A percentile compares a stretch with the other conserved stretches of the same genome.
These are phyloP conservation scores for Hemisphaericaspora xylanilytica DNA, from an alignment of 1,139 yeast species.

Conservation along the genomic window DNA sequence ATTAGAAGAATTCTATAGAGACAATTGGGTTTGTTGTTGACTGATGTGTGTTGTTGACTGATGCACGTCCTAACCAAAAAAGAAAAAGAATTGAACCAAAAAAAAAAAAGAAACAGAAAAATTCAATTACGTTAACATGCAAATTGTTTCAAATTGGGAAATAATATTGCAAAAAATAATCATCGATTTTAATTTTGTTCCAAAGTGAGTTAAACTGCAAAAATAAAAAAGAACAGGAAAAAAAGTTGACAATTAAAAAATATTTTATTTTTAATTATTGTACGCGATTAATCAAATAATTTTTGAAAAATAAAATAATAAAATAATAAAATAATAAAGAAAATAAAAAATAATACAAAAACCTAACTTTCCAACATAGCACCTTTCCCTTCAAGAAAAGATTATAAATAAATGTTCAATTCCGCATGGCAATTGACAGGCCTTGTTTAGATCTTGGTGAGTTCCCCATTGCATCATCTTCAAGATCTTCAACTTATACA, in stretches of 20 bases:
- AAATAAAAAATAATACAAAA: neutral
- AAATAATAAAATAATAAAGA: neutral
- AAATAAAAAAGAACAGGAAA: too few species aligned
- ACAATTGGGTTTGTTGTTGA: too few species aligned
- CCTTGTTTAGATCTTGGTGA: neutral
- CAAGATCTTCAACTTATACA: neutral
- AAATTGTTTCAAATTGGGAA: neutral
- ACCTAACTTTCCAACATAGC: neutral
- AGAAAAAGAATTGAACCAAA: too few species aligned
- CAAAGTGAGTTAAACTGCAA: too few species aligned
- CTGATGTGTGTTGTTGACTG: too few species aligned
- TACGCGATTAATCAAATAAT: neutral
- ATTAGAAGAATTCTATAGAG: too few species aligned
- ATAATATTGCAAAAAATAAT: neutral
- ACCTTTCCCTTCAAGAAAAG: neutral
- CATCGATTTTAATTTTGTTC: too few species aligned
- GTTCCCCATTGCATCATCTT: neutral
- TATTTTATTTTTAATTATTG: neutral
- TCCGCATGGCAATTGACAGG: too few species aligned
- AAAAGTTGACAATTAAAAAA: too few species aligned
- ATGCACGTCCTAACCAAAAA: too few species aligned
- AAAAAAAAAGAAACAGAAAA: too few species aligned
- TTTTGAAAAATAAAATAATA: neutral
- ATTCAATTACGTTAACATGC: neutral
- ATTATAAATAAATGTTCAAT: constrained; percentile 1